A percentile compares a stretch with the other conserved stretches of the same genome.
Conservation (phyloP, 139 green algal species). For the Haematococcus lacustris region DNA sequence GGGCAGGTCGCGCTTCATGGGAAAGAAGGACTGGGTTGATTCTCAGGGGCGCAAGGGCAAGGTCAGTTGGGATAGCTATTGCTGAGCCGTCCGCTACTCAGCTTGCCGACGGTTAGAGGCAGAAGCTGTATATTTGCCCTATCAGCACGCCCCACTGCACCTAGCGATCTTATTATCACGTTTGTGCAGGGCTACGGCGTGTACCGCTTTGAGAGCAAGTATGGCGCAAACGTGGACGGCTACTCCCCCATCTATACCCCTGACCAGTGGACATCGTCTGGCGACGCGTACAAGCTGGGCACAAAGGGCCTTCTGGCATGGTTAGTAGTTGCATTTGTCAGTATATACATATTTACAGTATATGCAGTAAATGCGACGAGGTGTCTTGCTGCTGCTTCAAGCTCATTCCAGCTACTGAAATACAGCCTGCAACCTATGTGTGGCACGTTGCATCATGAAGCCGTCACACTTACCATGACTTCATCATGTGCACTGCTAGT, state of each 20-base stretch:
- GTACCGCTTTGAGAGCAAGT: slow-evolving; percentile 86
- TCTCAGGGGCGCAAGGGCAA: slow-evolving; percentile 81
- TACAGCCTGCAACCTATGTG: not conserved
- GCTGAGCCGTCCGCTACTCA: not conserved
- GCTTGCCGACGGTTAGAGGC: not conserved
- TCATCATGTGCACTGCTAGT: not conserved
- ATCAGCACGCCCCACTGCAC: not conserved
- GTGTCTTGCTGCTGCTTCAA: not conserved
- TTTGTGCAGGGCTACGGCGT: slow-evolving; percentile 72
- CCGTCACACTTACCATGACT: not conserved
- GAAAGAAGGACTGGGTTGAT: slow-evolving; percentile 82
- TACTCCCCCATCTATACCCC: slow-evolving; percentile 96
- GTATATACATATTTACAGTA: not conserved
- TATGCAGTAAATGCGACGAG: not conserved
- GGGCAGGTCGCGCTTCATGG: slow-evolving; percentile 62
- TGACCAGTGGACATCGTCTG: slow-evolving; percentile 82
- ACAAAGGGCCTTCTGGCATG: slow-evolving; percentile 88
- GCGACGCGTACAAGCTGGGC: slow-evolving; percentile 78
- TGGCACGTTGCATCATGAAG: not conserved
- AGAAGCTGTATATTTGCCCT: not conserved
- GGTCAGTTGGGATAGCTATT: slow-evolving; percentile 17
- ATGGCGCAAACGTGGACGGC: slow-evolving; percentile 91
- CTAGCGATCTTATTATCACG: not conserved
- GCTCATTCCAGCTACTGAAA: not conserved
- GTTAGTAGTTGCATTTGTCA: slow-evolving; percentile 24